Percentiles rank a stretch among this genome's conserved stretches.
phyloP scores from a whole-genome alignment of 2,329 filamentous ascomycete species.

The Diplodia sapinea region DNA sequence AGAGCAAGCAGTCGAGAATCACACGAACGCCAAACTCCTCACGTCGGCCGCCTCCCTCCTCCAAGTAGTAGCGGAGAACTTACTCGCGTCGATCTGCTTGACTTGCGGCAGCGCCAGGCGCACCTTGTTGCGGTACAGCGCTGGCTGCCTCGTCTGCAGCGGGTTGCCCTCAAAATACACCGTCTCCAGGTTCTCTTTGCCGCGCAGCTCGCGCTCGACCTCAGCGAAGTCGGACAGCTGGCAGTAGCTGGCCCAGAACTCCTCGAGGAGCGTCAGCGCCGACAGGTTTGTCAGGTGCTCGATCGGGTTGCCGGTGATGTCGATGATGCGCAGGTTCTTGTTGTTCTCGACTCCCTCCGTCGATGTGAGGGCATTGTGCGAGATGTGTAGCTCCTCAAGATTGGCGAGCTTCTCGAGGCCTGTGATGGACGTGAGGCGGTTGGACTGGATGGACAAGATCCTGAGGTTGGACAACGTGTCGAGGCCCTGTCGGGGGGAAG shows the following conservation, averaged over 20 bases:
- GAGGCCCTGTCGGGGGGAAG: slow-evolving; percentile 59
- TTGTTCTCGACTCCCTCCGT: slow-evolving; percentile 68
- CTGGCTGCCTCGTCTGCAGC: slow-evolving; percentile 77
- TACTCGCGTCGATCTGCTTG: slow-evolving; percentile 87
- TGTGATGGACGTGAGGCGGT: slow-evolving; percentile 80
- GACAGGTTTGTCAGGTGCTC: slow-evolving; percentile 74
- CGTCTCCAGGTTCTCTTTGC: slow-evolving; percentile 81
- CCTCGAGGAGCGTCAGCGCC: slow-evolving; percentile 74
- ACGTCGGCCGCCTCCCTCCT: background rate
- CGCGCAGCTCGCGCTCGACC: slow-evolving; percentile 75
- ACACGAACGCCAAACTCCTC: slow-evolving; percentile 17
- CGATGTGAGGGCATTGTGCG: slow-evolving; percentile 85
- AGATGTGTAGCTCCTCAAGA: slow-evolving; percentile 93
- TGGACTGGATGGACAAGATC: slow-evolving; percentile 93
- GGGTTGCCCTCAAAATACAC: slow-evolving; percentile 98
- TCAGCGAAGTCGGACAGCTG: slow-evolving; percentile 79
- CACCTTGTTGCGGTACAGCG: slow-evolving; percentile 93
- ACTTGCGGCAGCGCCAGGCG: slow-evolving; percentile 84
- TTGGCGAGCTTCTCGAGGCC: slow-evolving; percentile 75
- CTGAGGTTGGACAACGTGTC: slow-evolving; percentile 77
- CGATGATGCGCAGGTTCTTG: slow-evolving; percentile 71
- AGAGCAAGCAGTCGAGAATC: background rate
- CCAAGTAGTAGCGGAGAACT: slow-evolving; percentile 1
- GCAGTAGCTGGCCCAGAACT: slow-evolving; percentile 95
- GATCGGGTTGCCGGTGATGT: slow-evolving; percentile 89